These are phyloP conservation scores for Solanum gracilifrons DNA, from an alignment of 257 asterid genomes.

Conservation along the genomic window DNA sequence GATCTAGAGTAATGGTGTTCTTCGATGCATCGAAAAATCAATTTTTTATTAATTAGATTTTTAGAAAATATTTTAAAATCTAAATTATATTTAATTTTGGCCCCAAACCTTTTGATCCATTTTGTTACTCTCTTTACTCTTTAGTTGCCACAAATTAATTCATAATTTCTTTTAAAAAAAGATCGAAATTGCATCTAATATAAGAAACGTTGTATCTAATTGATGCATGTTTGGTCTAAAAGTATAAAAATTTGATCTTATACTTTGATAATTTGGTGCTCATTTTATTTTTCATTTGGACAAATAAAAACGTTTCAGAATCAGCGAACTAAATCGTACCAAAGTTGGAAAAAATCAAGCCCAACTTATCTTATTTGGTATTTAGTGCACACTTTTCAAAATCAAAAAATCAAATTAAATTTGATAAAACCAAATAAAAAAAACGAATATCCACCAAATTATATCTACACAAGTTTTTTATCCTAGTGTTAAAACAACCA, in stretches of 20 bases:
- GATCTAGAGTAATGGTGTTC: neutral
- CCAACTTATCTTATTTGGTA: neutral
- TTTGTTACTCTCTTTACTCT: neutral
- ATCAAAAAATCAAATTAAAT: too few relatives aligned
- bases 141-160: neutral
- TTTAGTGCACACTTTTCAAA: too few relatives aligned
- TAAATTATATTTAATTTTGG: too few relatives aligned
- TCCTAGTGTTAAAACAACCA: neutral
- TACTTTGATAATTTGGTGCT: neutral
- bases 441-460: too few relatives aligned
- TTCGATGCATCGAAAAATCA: neutral
- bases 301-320: too few relatives aligned
- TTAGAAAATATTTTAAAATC: too few relatives aligned
- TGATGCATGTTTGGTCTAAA: neutral
- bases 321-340: neutral
- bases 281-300: neutral
- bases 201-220: neutral
- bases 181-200: neutral
- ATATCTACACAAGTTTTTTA: neutral
- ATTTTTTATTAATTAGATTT: too few relatives aligned
- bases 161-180: neutral
- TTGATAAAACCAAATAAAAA: too few relatives aligned
- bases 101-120: neutral
- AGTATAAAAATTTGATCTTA: neutral
- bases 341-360: neutral